Percentiles rank a stretch among this genome's conserved stretches.
Evolutionary conservation across 495 filamentous ascomycete species (phyloP).

Genomic region (Penicillium argentinense): DNA sequence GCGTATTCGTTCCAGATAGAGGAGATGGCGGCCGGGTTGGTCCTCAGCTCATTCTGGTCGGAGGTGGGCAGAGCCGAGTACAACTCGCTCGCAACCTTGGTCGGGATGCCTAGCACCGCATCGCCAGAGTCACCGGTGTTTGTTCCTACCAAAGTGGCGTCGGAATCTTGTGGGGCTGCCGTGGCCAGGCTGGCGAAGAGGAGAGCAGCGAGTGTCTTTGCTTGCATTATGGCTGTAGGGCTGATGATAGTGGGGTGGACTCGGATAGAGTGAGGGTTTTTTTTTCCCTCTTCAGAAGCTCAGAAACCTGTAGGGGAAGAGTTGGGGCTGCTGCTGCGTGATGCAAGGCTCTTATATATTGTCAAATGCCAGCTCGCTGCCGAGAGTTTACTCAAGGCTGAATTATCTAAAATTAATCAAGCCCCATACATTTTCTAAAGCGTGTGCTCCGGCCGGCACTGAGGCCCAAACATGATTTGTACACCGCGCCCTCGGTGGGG

Average conservation of each 20-base stretch:
- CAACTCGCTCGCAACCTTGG: constrained; percentile 4
- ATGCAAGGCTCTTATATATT: too few species aligned
- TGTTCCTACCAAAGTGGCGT: too few species aligned
- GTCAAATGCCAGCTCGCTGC: too few species aligned
- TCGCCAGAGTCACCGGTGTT: too few species aligned
- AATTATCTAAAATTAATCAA: not conserved
- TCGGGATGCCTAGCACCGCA: not conserved
- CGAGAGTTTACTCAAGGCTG: too few species aligned
- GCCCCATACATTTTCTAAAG: not conserved
- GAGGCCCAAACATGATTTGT: not conserved
- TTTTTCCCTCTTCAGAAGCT: too few species aligned
- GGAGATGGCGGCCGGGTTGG: constrained; percentile 7
- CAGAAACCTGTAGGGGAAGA: too few species aligned
- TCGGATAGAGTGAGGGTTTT: too few species aligned
- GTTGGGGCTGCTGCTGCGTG: too few species aligned
- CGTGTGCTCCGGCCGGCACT: not conserved
- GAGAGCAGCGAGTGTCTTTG: constrained; percentile 15
- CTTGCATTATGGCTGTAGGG: constrained; percentile 12
- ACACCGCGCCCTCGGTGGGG: not conserved
- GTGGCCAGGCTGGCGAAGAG: constrained; percentile 11
- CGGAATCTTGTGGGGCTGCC: constrained; percentile 13
- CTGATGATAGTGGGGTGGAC: too few species aligned
- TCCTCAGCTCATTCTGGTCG: constrained; percentile 15
- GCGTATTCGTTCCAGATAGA: constrained; percentile 11
- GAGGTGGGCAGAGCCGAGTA: constrained; percentile 12